Evolutionary conservation across 352 stramenopile species (phyloP), one percentile per base, ranked within the genome.

Genomic region (Phytophthora hibernalis): DNA sequence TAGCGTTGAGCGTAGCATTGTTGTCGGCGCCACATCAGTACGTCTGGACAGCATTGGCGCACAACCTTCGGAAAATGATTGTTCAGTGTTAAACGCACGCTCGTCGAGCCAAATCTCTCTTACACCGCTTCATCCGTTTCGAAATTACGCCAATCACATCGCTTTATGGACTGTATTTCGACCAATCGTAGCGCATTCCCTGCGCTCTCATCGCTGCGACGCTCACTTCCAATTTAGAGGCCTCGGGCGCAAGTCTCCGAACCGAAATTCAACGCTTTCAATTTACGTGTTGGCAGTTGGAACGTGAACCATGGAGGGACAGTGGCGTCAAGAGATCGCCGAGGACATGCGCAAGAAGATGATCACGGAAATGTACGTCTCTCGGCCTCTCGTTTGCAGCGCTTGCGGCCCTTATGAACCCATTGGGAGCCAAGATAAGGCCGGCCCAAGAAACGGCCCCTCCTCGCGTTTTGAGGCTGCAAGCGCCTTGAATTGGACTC

Each of bases 261-360:
- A 26, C 20, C 40, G 55, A 35, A 63, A 45, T 42, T 51, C 47
- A 62, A 56, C 24, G 33, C 26, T 20, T 33, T n/a, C n/a, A n/a
- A n/a, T n/a, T n/a, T n/a, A 31, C 26, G 45, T 16, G 54, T 26
- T 9, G 62, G 60, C 60, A 44, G 49, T 26, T 49, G 54, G 56
- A 58, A 28, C n/a, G 54, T 49, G 61, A 61, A 51, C 63, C 59
- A 87, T 87, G 79, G 79, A 87, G 28, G 77, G 71, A 1, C 84
- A 87, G 54, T 95, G 87, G 87, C 85, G 87, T 0, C 77, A 85
- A 26, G 85, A 95, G 68, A 90, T 95, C 63, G 70, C 83, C 30
- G 85, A 92, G 62, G 82, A 92, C 52, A 85, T 83, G 76, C 87
- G 87, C 69, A 95, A 93, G 76, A 79, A 89, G 64, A 93, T 95